These are phyloP conservation scores for Atkinsonella texensis DNA, from an alignment of 2,329 filamentous ascomycete species.

Conservation along the genomic window DNA sequence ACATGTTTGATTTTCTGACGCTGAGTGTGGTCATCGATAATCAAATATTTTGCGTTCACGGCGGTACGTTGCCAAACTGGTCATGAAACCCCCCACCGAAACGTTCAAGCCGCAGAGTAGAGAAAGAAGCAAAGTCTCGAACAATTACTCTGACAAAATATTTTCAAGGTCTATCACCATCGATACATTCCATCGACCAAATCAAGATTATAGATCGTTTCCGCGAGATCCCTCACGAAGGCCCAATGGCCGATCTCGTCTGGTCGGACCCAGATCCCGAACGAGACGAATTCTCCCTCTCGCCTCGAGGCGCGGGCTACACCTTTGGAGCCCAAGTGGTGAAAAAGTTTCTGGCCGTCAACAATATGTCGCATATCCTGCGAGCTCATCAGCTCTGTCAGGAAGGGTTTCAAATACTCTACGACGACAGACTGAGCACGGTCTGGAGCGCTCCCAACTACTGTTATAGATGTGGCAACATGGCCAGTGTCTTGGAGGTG, in stretches of 20 bases:
- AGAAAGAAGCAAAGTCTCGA: not conserved
- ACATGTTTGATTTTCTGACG: constrained; percentile 99
- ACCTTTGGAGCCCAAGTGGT: constrained; percentile 97
- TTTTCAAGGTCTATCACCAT: constrained; percentile 58
- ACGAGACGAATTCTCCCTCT: constrained; percentile 90
- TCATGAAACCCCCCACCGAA: too few species aligned
- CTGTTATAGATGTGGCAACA: constrained; percentile 90
- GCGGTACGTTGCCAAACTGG: constrained; percentile 38
- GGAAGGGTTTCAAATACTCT: constrained; percentile 93
- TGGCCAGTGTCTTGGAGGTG: constrained; percentile 94
- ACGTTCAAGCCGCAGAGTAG: too few species aligned
- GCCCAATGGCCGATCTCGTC: constrained; percentile 97
- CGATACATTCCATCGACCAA: constrained; percentile 96
- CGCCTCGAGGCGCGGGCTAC: constrained; percentile 86
- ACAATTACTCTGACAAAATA: too few species aligned
- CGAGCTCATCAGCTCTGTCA: constrained; percentile 98
- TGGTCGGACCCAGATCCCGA: constrained; percentile 99
- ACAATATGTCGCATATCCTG: constrained; percentile 94
- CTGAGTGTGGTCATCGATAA: constrained; percentile 96
- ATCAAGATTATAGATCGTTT: constrained; percentile 99
- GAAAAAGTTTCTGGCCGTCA: constrained; percentile 94
- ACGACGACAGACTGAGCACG: constrained; percentile 86
- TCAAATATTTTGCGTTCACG: constrained; percentile 98
- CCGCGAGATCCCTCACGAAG: constrained; percentile 95
- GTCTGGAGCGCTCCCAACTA: constrained; percentile 98